These are phyloP conservation scores for Penicillium riverlandense DNA, from an alignment of 495 filamentous ascomycete species.

Conservation along the genomic window DNA sequence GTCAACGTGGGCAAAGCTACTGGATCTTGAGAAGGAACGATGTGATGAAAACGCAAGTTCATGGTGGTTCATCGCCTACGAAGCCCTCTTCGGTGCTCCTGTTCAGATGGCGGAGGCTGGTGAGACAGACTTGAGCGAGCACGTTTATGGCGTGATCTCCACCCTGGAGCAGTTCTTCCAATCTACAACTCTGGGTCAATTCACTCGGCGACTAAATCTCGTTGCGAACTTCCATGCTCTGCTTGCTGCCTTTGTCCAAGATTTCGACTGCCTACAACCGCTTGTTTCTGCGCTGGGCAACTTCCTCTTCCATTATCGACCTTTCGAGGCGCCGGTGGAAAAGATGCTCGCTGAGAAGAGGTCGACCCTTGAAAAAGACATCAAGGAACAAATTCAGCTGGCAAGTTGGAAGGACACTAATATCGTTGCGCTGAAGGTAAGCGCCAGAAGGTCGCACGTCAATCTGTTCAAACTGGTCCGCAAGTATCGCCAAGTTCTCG, in stretches of 20 bases:
- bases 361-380: constrained; percentile 66
- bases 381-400: constrained; percentile 79
- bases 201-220: constrained; percentile 59
- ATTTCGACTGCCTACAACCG: constrained; percentile 46
- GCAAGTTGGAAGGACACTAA: constrained; percentile 97
- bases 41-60: constrained; percentile 67
- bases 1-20: constrained; percentile 82
- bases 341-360: constrained; percentile 58
- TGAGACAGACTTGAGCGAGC: constrained; percentile 47
- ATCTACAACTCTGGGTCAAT: constrained; percentile 74
- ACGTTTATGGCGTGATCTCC: constrained; percentile 59
- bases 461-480: constrained; percentile 87
- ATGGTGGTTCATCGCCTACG: constrained; percentile 97
- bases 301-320: constrained; percentile 63
- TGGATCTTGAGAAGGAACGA: constrained; percentile 75
- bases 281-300: constrained; percentile 59
- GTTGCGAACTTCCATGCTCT: constrained; percentile 59
- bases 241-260: constrained; percentile 41
- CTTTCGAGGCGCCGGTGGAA: constrained; percentile 57
- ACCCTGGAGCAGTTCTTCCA: constrained; percentile 70
- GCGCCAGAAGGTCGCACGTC: constrained; percentile 79
- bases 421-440: constrained; percentile 78
- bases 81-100: constrained; percentile 72
- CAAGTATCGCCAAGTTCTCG: constrained; percentile 72
- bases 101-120: constrained; percentile 51